Evolutionary conservation across 352 stramenopile genomes (phyloP), one percentile per base, ranked within the genome.

Genomic region (Globisporangium orthogonon): DNA sequence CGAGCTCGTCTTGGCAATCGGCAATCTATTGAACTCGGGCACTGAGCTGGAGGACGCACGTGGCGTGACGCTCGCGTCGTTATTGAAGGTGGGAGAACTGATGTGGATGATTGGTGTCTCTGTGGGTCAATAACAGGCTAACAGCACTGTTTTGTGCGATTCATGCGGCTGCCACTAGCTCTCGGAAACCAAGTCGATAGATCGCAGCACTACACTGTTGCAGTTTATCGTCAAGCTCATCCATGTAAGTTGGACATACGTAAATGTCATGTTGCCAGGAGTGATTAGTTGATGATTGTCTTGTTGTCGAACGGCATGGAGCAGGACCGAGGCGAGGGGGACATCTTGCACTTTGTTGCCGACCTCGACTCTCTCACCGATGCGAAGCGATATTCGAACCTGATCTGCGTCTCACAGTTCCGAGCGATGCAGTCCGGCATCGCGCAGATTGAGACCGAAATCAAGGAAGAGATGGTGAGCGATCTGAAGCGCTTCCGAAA

Each of bases 221-320:
- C 79, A 91, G 46, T 93, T 90, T 48, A 87, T 89, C 54, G 72
- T 89, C 54, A 78, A 83, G 49, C 69, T 92, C 28, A 87, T 92
- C 50, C 76, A 92, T 23, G 82, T 88, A 69, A 45, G 79, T 70
- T 44, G 37, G 11, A 0, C 35, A 11, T 15, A 14, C 35, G 35
- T 23, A 23, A 41, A 2, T 41, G 44, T 29, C 15, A 33, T 65
- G 17, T 56, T 15, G 45, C 28, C 23, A 50, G 33, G 54, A 39
- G 28, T 28, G 15, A 23, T 40, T 31, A 13, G 47, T 2, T 35
- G 23, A 9, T 13, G 10, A 23, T 15, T 31, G 17, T 3, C 18
- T 23, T 45, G 49, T 9, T 64, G 1, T 7, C 10, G 23, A n/a
- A 43, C 37, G 37, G 7, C 60, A 13, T 18, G 4, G n/a, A 54